Percentiles rank a stretch among this genome's conserved stretches.
phyloP scores from a whole-genome alignment of 495 filamentous ascomycete species.

The Amniculicola lignicola region DNA sequence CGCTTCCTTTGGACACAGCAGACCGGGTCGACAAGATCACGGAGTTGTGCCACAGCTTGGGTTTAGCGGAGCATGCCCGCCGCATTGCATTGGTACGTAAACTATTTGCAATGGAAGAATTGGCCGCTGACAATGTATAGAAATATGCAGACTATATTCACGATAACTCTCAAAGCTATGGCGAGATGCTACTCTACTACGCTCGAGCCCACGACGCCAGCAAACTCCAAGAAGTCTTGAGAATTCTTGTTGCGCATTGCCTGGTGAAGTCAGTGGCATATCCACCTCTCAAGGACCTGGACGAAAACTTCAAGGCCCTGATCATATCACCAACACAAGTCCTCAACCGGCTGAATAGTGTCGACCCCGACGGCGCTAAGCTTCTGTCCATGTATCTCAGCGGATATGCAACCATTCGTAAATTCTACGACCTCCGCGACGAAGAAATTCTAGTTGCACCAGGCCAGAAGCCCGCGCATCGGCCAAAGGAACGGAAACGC shows the following conservation, averaged over 20 bases:
- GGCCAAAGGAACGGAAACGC: constrained; percentile 52
- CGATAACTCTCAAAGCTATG: constrained; percentile 66
- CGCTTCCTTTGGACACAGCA: constrained; percentile 61
- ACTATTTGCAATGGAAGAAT: not conserved
- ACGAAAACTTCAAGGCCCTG: constrained; percentile 61
- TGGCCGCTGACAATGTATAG: constrained; percentile 44
- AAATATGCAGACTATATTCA: constrained; percentile 71
- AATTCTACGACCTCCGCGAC: constrained; percentile 84
- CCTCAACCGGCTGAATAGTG: constrained; percentile 59
- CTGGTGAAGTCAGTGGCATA: constrained; percentile 78
- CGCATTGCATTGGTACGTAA: constrained; percentile 68
- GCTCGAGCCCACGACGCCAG: constrained; percentile 68
- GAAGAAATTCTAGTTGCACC: constrained; percentile 44
- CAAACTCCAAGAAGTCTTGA: constrained; percentile 76
- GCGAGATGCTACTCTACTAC: constrained; percentile 80
- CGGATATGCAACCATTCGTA: constrained; percentile 82
- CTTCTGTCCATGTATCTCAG: constrained; percentile 79
- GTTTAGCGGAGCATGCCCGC: constrained; percentile 66
- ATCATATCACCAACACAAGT: constrained; percentile 64
- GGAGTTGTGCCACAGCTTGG: constrained; percentile 63
- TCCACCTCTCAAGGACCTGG: constrained; percentile 64
- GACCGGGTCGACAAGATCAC: constrained; percentile 73
- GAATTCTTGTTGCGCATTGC: constrained; percentile 81
- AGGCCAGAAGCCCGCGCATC: constrained; percentile 17
- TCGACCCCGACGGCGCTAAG: constrained; percentile 72